phyloP scores from a whole-genome alignment of 768 basidiomycete genomes.

The Leccinum uliginosum region DNA sequence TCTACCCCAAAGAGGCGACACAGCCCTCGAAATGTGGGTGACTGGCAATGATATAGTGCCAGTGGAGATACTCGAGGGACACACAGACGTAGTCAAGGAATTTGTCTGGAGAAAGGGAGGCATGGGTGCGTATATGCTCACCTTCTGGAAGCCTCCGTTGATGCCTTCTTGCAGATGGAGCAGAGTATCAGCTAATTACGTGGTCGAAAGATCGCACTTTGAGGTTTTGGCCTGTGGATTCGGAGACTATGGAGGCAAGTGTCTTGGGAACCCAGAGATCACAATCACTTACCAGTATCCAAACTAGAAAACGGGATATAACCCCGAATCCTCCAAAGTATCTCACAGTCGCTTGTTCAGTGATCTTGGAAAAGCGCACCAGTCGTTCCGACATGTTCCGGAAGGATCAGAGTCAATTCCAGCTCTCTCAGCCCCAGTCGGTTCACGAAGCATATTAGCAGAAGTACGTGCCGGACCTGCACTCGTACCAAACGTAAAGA shows the following conservation, averaged over 20 bases:
- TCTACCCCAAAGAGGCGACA: conserved; percentile 84
- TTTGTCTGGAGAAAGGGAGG: conserved; percentile 89
- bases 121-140: conserved; percentile 35
- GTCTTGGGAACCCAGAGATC: not conserved
- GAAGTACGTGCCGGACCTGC: conserved; percentile 60
- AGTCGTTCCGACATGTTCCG: conserved; percentile 58
- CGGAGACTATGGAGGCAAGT: conserved; percentile 62
- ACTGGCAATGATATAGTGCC: conserved; percentile 33
- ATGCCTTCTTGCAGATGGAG: conserved; percentile 35
- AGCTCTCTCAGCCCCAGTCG: conserved; percentile 62
- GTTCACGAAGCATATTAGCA: conserved; percentile 61
- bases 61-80: conserved; percentile 79
- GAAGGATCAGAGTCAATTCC: conserved; percentile 34
- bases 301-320: conserved; percentile 48
- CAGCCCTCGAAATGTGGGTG: conserved; percentile 80
- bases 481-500: conserved; percentile 17
- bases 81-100: conserved; percentile 93
- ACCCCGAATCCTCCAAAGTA: conserved; percentile 23
- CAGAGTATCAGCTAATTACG: conserved; percentile 60
- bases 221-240: conserved; percentile 84
- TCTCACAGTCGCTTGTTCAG: conserved; percentile 22
- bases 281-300: conserved; percentile 6
- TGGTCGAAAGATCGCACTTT: conserved; percentile 91
- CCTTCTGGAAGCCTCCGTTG: not conserved
- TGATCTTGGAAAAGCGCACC: conserved; percentile 24